Evolutionary conservation across 306 rosid species (phyloP), one percentile per base, ranked within the genome.

Genomic region (Cotoneaster glaucophyllus): DNA sequence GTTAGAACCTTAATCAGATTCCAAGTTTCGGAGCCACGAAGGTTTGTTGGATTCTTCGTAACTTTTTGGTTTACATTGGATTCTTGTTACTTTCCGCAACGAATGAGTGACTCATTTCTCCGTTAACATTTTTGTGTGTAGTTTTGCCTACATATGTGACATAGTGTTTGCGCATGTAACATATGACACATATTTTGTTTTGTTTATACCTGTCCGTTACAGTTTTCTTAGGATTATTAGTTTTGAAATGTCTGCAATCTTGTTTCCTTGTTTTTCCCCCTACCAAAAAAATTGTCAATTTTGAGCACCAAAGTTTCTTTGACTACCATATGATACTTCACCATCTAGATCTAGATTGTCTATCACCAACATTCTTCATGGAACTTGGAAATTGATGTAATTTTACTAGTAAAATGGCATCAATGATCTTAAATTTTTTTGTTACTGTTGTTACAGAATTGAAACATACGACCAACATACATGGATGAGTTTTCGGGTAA

Each of bases 401-500:
- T 63, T 61, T 28, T 74, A 58, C 59, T 74, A 43, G 18, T 45
- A 26, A 72, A 72, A 12, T 64, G 26, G 29, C 31, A 12, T 21
- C 8, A 9, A 11, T 28, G 61, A 43, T 70, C 48, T 58, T 25
- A 70, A 64, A 10, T 54, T 18, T 37, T 56, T 26, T 75, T 50
- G 64, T 32, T 56, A 45, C 21, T 85, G 58, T 57, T 74, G 11
- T 84, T 84, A 65, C 87, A 87, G 96, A 83, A 79, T 82, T 82
- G 85, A 85, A 82, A 75, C 82, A 80, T 69, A 64, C 26, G 70
- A 34, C 19, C 34, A 1, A 17, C 39, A 81, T 75, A 73, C 88
- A 93, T 96, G 99, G 98, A 90, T 83, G 97, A 83, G 59, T 92
- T 79, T 85, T 86, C 96, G 26, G 86, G 97, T 76, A 96, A 90